These are phyloP conservation scores for Amanita jacksonii DNA, from an alignment of 768 basidiomycete species.

Conservation along the genomic window DNA sequence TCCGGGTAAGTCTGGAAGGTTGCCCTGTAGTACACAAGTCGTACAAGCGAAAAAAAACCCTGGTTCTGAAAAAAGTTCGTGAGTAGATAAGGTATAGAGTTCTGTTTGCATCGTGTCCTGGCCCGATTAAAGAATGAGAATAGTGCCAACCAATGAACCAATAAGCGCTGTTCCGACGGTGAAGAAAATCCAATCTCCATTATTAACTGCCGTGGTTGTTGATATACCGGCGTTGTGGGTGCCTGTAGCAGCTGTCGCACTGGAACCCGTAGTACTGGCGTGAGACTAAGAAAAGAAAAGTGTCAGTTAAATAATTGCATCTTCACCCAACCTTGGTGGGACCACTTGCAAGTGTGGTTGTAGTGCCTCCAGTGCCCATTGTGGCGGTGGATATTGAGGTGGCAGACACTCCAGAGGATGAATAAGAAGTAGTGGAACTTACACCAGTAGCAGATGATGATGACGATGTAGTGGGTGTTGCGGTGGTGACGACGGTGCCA, in stretches of 20 bases:
- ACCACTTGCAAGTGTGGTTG: too few relatives aligned
- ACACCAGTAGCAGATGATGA: slow-evolving; percentile 10
- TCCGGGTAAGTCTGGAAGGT: too few relatives aligned
- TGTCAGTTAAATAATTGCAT: too few relatives aligned
- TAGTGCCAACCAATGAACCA: slow-evolving; percentile 17
- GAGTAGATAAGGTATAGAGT: not conserved
- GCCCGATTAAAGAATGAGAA: slow-evolving; percentile 16
- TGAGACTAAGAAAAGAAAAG: not conserved
- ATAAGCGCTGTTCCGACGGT: slow-evolving; percentile 18
- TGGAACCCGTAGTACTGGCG: not conserved
- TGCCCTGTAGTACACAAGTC: too few relatives aligned
- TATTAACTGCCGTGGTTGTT: slow-evolving; percentile 6
- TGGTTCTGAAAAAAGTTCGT: too few relatives aligned
- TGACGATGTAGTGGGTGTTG: slow-evolving; percentile 13
- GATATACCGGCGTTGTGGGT: slow-evolving; percentile 10
- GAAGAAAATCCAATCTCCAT: slow-evolving; percentile 18
- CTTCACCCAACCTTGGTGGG: too few relatives aligned
- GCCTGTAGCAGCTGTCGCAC: slow-evolving; percentile 8
- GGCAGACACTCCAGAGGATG: not conserved
- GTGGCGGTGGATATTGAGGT: too few relatives aligned
- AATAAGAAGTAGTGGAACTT: not conserved
- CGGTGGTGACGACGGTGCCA: slow-evolving; percentile 16
- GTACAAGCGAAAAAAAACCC: too few relatives aligned
- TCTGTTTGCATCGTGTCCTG: too few relatives aligned
- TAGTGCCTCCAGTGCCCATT: too few relatives aligned